These are phyloP conservation scores for Parathielavia hyrcaniae DNA, from an alignment of 495 filamentous ascomycete species.

Conservation along the genomic window DNA sequence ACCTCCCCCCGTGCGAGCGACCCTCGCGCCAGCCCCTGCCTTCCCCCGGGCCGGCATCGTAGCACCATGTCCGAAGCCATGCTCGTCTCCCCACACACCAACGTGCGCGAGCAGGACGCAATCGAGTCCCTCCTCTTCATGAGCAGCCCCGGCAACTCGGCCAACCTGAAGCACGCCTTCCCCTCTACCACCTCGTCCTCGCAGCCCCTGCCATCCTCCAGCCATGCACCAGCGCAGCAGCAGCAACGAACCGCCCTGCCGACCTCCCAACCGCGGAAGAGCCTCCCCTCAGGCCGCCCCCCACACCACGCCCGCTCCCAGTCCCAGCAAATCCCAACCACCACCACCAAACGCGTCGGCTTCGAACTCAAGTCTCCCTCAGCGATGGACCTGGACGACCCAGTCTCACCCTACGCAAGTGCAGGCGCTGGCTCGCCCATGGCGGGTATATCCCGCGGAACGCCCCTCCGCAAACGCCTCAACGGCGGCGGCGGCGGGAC, in stretches of 20 bases:
- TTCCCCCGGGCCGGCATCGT: constrained; percentile 29
- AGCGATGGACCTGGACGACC: constrained; percentile 42
- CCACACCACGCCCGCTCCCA: constrained; percentile 32
- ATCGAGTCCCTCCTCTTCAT: constrained; percentile 81
- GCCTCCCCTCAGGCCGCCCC: constrained; percentile 40
- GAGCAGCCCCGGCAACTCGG: constrained; percentile 75
- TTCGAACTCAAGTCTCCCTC: constrained; percentile 41
- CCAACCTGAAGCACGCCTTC: constrained; percentile 48
- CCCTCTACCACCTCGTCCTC: constrained; percentile 27
- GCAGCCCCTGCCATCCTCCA: constrained; percentile 28
- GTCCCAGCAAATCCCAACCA: constrained; percentile 26
- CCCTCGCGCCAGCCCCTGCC: constrained; percentile 37
- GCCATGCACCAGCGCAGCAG: background rate
- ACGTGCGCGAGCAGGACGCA: constrained; percentile 72
- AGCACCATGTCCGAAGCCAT: constrained; percentile 60
- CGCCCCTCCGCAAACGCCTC: constrained; percentile 33
- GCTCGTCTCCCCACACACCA: constrained; percentile 44
- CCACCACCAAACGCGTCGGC: constrained; percentile 36
- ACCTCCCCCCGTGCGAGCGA: constrained; percentile 28
- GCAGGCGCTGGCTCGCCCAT: constrained; percentile 24
- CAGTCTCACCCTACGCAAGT: constrained; percentile 12
- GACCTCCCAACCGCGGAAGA: constrained; percentile 40
- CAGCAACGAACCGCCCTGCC: constrained; percentile 39
- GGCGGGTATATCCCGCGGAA: constrained; percentile 30
- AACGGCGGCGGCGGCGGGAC: constrained; percentile 23